Evolutionary conservation across 495 filamentous ascomycete species (phyloP).

Genomic region (Aspergillus campestris): DNA sequence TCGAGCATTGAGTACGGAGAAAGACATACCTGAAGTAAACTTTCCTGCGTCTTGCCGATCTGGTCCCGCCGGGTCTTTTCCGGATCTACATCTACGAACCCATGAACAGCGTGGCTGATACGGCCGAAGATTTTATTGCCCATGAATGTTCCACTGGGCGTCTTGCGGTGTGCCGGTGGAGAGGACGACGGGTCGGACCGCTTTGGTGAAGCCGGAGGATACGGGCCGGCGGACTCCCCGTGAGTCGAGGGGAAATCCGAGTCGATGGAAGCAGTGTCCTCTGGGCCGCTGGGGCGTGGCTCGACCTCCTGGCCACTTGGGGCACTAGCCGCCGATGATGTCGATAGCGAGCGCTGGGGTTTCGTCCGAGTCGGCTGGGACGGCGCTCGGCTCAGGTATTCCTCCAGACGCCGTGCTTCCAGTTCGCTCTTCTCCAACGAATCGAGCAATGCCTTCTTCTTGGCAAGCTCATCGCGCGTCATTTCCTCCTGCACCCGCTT

Average conservation of each 20-base stretch:
- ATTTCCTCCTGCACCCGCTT: constrained; percentile 96
- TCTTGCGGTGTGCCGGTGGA: constrained; percentile 55
- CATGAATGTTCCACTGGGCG: constrained; percentile 68
- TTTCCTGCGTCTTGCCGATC: constrained; percentile 89
- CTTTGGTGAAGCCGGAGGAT: constrained; percentile 49
- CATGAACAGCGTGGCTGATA: constrained; percentile 88
- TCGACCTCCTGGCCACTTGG: constrained; percentile 36
- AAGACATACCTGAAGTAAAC: constrained; percentile 46
- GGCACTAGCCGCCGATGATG: constrained; percentile 42
- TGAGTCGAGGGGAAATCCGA: constrained; percentile 92
- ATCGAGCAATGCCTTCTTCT: constrained; percentile 71
- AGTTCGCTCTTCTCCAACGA: constrained; percentile 80
- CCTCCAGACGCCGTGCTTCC: constrained; percentile 86
- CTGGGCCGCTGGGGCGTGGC: constrained; percentile 27
- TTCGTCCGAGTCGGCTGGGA: constrained; percentile 34
- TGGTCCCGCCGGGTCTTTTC: constrained; percentile 86
- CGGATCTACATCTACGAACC: constrained; percentile 91
- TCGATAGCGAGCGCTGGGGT: constrained; percentile 58
- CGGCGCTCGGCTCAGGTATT: constrained; percentile 69
- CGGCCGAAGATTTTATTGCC: constrained; percentile 92
- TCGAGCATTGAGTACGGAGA: not conserved
- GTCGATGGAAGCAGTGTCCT: constrained; percentile 78
- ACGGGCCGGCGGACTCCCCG: constrained; percentile 52
- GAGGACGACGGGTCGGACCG: constrained; percentile 24
- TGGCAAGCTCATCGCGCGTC: constrained; percentile 81